A percentile compares a stretch with the other conserved stretches of the same genome.
Evolutionary conservation across 2,329 filamentous ascomycete genomes (phyloP).

Genomic region (Penicillium janthinellum): DNA sequence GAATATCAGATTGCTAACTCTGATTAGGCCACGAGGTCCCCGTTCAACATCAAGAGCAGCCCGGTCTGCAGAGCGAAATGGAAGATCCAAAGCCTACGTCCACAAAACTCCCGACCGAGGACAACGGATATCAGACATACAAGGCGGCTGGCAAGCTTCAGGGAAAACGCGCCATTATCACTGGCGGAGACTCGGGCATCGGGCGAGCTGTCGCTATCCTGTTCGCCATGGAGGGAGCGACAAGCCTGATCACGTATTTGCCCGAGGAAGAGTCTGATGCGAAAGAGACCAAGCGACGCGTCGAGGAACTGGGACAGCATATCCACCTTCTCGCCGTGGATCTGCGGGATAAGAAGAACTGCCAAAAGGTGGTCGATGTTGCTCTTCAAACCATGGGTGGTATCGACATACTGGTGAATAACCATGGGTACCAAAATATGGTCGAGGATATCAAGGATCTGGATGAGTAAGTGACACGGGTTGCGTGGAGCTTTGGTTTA

Average conservation of each 20-base stretch:
- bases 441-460: constrained; percentile 71
- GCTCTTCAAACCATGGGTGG: constrained; percentile 66
- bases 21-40: constrained; percentile 51
- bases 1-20: background rate
- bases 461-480: constrained; percentile 54
- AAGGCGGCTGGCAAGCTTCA: constrained; percentile 73
- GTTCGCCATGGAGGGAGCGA: constrained; percentile 78
- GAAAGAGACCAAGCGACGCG: constrained; percentile 69
- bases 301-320: constrained; percentile 67
- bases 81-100: constrained; percentile 59
- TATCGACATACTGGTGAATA: constrained; percentile 69
- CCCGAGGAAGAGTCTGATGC: constrained; percentile 76
- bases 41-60: constrained; percentile 55
- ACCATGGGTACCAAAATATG: constrained; percentile 75
- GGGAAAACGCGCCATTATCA: constrained; percentile 76
- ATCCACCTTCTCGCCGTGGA: constrained; percentile 67
- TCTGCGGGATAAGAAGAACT: constrained; percentile 65
- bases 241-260: constrained; percentile 71
- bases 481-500: background rate
- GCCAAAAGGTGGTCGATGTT: constrained; percentile 67
- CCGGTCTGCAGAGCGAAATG: constrained; percentile 60
- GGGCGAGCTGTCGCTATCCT: constrained; percentile 73
- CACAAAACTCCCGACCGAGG: constrained; percentile 66
- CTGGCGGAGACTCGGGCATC: constrained; percentile 80
- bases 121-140: constrained; percentile 70